Conservation (phyloP, 1,284 basidiomycete genomes). For the Ceratobasidium sp. region DNA sequence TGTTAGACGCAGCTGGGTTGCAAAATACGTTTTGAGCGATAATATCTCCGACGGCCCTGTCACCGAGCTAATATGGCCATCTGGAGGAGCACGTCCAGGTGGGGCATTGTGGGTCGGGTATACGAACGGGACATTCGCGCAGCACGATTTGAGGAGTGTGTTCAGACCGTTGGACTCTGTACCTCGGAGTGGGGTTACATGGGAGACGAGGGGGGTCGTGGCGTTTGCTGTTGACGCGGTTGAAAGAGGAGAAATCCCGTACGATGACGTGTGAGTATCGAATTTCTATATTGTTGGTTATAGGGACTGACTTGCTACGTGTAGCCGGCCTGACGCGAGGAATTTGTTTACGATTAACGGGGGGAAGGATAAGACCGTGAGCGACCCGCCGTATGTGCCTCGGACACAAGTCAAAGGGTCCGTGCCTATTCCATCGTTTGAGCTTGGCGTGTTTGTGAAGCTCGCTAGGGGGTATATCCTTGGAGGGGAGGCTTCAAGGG, state of each 20-base stretch:
- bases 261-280: conserved; percentile 82
- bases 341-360: conserved; percentile 57
- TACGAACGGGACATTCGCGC: conserved; percentile 82
- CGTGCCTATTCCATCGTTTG: conserved; percentile 52
- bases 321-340: conserved; percentile 67
- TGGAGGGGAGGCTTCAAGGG: conserved; percentile 62
- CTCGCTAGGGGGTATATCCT: conserved; percentile 78
- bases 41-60: conserved; percentile 75
- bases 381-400: conserved; percentile 56
- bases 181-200: conserved; percentile 74
- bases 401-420: conserved; percentile 45
- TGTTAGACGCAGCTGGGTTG: conserved; percentile 82
- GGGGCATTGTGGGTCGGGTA: conserved; percentile 79
- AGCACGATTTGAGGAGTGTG: conserved; percentile 78
- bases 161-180: conserved; percentile 74
- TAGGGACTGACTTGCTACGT: conserved; percentile 23
- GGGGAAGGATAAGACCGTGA: conserved; percentile 54
- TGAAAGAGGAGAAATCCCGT: conserved; percentile 78
- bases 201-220: conserved; percentile 78
- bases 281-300: conserved; percentile 4
- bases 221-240: conserved; percentile 76
- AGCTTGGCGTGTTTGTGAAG: conserved; percentile 68
- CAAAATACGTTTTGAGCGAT: conserved; percentile 82
- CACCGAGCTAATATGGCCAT: conserved; percentile 54
- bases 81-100: conserved; percentile 8